phyloP scores from a whole-genome alignment of 495 filamentous ascomycete genomes.

The Chaetomium tenue region DNA sequence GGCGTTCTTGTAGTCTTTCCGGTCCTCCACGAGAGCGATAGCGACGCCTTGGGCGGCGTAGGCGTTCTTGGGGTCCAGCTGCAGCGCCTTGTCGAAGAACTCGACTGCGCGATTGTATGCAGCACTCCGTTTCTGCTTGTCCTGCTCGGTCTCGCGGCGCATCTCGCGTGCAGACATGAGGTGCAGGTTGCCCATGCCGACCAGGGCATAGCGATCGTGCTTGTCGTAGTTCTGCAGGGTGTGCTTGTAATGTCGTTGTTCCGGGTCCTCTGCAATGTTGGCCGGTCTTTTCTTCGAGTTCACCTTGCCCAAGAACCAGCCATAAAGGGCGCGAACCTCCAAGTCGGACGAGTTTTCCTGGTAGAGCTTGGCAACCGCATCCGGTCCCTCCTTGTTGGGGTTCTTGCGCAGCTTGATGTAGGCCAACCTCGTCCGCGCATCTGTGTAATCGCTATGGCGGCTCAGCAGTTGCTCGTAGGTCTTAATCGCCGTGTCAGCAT shows the following conservation, averaged over 20 bases:
- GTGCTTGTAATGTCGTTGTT: constrained; percentile 93
- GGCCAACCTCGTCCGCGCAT: constrained; percentile 80
- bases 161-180: constrained; percentile 86
- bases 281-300: constrained; percentile 73
- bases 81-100: constrained; percentile 96
- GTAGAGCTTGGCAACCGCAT: constrained; percentile 76
- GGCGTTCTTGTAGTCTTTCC: constrained; percentile 75
- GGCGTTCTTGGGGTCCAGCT: constrained; percentile 87
- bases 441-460: constrained; percentile 85
- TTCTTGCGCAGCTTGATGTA: constrained; percentile 85
- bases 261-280: constrained; percentile 83
- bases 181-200: constrained; percentile 94
- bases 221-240: constrained; percentile 92
- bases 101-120: constrained; percentile 89
- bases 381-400: constrained; percentile 80
- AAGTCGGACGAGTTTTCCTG: constrained; percentile 75
- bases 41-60: constrained; percentile 95
- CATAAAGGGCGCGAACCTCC: constrained; percentile 87
- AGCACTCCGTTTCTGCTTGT: constrained; percentile 83
- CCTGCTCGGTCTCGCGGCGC: constrained; percentile 80
- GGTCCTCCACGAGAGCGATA: constrained; percentile 90
- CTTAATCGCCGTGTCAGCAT: constrained; percentile 77
- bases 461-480: constrained; percentile 81
- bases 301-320: constrained; percentile 81
- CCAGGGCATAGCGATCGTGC: constrained; percentile 90